Evolutionary conservation across 2,329 filamentous ascomycete species (phyloP).

Genomic region (Calonectria fujianensis): DNA sequence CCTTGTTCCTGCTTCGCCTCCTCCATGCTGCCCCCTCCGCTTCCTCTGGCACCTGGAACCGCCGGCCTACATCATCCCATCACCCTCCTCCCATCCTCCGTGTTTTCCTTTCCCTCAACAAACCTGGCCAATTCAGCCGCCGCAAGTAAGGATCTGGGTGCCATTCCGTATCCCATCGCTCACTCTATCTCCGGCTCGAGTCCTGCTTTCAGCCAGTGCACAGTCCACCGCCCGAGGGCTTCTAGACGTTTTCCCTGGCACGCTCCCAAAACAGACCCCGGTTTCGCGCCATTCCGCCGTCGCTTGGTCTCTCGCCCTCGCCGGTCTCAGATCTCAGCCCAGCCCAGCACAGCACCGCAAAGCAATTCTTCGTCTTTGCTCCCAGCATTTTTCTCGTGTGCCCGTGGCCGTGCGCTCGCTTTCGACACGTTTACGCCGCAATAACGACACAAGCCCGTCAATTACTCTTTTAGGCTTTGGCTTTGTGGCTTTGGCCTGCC

Average conservation of each 20-base stretch:
- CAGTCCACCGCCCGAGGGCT: slow-evolving; percentile 36
- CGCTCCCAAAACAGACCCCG: slow-evolving; percentile 30
- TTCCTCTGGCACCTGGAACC: slow-evolving; percentile 1
- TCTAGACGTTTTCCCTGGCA: slow-evolving; percentile 39
- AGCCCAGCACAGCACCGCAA: slow-evolving; percentile 37
- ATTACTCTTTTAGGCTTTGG: slow-evolving; percentile 18
- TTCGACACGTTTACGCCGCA: slow-evolving; percentile 14
- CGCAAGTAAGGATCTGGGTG: slow-evolving; percentile 16
- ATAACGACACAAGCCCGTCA: not conserved
- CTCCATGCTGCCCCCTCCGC: slow-evolving; percentile 22
- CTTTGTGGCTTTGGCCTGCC: slow-evolving; percentile 24
- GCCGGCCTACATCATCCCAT: slow-evolving; percentile 23
- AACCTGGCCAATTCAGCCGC: slow-evolving; percentile 25
- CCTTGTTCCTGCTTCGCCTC: slow-evolving; percentile 27
- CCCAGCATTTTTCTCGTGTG: slow-evolving; percentile 25
- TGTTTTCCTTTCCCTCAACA: slow-evolving; percentile 5
- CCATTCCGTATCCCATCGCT: slow-evolving; percentile 7
- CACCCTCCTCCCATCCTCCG: slow-evolving; percentile 21
- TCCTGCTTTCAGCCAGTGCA: slow-evolving; percentile 31
- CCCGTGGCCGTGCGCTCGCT: slow-evolving; percentile 31
- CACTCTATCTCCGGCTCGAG: slow-evolving; percentile 31
- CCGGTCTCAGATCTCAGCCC: slow-evolving; percentile 56
- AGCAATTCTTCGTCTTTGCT: slow-evolving; percentile 20
- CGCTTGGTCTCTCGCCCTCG: slow-evolving; percentile 43
- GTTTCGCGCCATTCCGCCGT: slow-evolving; percentile 35